phyloP scores from a whole-genome alignment of 1,284 basidiomycete genomes.

The Cryptococcus sp. region DNA sequence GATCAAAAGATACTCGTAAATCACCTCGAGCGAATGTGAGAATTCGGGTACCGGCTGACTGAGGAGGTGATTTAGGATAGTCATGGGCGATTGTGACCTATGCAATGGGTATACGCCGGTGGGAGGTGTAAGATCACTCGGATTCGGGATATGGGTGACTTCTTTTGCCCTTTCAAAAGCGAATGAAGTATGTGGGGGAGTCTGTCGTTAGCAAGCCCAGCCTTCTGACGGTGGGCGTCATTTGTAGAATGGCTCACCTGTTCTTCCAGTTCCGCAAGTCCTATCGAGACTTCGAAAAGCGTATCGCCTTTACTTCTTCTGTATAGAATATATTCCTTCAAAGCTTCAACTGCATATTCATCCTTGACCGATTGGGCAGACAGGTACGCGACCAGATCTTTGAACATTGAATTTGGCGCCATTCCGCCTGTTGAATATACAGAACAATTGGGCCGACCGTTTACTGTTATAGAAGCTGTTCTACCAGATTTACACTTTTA shows the following conservation, averaged over 20 bases:
- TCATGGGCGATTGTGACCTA: constrained; percentile 30
- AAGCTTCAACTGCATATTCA: constrained; percentile 22
- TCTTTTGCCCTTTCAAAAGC: constrained; percentile 42
- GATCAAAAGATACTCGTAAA: constrained; percentile 43
- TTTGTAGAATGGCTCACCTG: constrained; percentile 20
- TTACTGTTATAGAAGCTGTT: too few relatives aligned
- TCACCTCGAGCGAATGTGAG: constrained; percentile 41
- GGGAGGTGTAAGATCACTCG: constrained; percentile 39
- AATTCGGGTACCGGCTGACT: constrained; percentile 34
- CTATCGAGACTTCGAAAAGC: constrained; percentile 37
- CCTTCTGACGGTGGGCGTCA: not conserved
- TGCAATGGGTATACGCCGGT: constrained; percentile 34
- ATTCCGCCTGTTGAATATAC: too few relatives aligned
- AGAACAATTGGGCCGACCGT: too few relatives aligned
- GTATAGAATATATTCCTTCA: constrained; percentile 43
- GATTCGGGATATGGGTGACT: constrained; percentile 42
- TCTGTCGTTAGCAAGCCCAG: constrained; percentile 10
- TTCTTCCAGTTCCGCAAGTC: constrained; percentile 34
- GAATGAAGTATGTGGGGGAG: constrained; percentile 27
- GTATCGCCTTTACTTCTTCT: constrained; percentile 39
- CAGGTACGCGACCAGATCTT: not conserved
- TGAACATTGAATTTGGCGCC: too few relatives aligned
- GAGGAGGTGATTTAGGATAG: constrained; percentile 34
- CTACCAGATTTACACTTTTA: too few relatives aligned
- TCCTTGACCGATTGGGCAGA: not conserved